phyloP scores from a whole-genome alignment of 331 rosid genomes.

The Quercus tomentella region DNA sequence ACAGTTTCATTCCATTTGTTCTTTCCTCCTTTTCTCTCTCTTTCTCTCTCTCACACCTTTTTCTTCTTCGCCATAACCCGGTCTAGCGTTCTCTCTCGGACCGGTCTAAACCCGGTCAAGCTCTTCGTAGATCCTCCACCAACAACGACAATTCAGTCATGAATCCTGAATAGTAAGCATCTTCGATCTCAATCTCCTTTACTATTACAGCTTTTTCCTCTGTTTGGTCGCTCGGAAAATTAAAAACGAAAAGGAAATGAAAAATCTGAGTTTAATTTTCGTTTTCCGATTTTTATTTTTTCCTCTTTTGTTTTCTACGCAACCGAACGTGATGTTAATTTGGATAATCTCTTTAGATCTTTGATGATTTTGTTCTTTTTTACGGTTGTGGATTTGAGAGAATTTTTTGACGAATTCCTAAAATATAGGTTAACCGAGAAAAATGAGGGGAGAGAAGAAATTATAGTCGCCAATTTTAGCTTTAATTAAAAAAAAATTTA shows the following conservation, averaged over 20 bases:
- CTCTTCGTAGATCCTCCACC: constrained; percentile 18
- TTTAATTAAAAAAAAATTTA: background rate
- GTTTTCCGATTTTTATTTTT: background rate
- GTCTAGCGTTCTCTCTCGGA: background rate
- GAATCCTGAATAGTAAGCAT: constrained; percentile 51
- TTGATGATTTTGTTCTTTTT: background rate
- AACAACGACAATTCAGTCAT: constrained; percentile 6
- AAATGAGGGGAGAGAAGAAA: background rate
- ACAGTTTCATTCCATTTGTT: background rate
- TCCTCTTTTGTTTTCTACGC: background rate
- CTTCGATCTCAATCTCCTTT: constrained; percentile 7
- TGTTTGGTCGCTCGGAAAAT: background rate
- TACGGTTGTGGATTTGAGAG: background rate
- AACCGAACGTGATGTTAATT: background rate
- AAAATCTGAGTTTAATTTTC: background rate
- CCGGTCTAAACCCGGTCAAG: constrained; percentile 35
- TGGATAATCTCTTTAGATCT: constrained; percentile 16
- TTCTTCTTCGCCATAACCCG: background rate
- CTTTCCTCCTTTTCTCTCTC: background rate
- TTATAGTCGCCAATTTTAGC: too few relatives aligned
- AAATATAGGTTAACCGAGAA: background rate
- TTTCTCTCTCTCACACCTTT: background rate
- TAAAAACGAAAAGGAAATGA: background rate
- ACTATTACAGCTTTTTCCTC: background rate
- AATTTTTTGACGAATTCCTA: background rate